Evolutionary conservation across 192 early-diverging fungal species (phyloP).

Genomic region (Coemansia sp.): DNA sequence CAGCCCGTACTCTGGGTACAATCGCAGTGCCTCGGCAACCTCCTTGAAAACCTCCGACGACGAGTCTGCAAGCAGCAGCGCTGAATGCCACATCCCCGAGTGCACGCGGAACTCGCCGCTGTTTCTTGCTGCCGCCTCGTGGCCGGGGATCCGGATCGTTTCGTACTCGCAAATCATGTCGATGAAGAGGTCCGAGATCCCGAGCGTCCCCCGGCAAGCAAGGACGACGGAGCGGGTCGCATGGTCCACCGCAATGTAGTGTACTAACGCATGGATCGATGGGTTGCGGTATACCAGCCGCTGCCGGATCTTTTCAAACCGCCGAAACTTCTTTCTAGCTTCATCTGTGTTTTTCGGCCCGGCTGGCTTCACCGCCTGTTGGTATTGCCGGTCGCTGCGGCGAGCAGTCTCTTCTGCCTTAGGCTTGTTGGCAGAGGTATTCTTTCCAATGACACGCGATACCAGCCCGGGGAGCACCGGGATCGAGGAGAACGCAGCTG

Average conservation of each 20-base stretch:
- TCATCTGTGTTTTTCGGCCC: constrained; percentile 7
- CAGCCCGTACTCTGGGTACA: constrained; percentile 76
- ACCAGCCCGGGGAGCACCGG: constrained; percentile 33
- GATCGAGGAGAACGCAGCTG: constrained; percentile 17
- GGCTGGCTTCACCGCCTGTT: not conserved
- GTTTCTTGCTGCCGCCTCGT: constrained; percentile 6
- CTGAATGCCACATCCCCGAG: constrained; percentile 83
- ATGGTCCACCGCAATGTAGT: constrained; percentile 86
- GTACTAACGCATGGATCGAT: constrained; percentile 68
- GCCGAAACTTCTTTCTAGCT: constrained; percentile 32
- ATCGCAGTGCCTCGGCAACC: constrained; percentile 66
- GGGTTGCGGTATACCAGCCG: constrained; percentile 55
- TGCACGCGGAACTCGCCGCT: constrained; percentile 62
- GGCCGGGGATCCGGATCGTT: constrained; percentile 21
- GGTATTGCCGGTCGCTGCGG: not conserved
- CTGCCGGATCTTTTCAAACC: constrained; percentile 45
- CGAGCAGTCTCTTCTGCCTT: not conserved
- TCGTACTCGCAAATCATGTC: constrained; percentile 82
- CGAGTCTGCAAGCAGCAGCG: constrained; percentile 64
- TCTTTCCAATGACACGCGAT: constrained; percentile 28
- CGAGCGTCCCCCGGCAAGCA: constrained; percentile 84
- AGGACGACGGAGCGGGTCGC: constrained; percentile 70
- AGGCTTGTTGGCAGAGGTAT: not conserved
- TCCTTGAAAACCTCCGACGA: constrained; percentile 69
- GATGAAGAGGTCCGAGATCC: constrained; percentile 81